Evolutionary conservation across 1,284 basidiomycete genomes (phyloP), one percentile per base, ranked within the genome.

Genomic region (Pseudozyma hubeiensis): DNA sequence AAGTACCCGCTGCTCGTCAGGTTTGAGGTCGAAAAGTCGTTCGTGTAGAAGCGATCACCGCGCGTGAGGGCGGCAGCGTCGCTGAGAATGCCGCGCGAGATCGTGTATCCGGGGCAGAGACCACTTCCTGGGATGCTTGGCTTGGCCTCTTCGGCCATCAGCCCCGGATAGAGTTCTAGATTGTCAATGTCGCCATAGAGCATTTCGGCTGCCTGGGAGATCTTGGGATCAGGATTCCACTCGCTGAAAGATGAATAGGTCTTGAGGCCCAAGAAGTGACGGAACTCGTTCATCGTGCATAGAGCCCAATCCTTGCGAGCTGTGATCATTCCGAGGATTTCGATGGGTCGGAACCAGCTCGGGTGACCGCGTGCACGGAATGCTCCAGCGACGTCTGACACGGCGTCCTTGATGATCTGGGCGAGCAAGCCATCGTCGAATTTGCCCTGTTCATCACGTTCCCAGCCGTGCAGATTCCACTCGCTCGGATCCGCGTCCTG

Each of bases 1-100:
- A 64, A 51, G 53, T 64, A 74, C 37, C 85, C 85, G 57, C 75
- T 81, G 43, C 70, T 78, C 2, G 93, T 94, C 80, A 93, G 83
- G 81, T 93, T 93, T 85, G 87, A 89, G 1, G 92, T 85, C 0
- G 91, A 93, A 82, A 89, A 91, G 81, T 94, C 93, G 37, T 90
- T 87, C 0, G 92, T 94, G 86, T 90, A 92, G 87, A 90, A 92
- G 49, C 93, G 88, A 78, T 94, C 92, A 31, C 92, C 80, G 90
- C 93, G 90, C 47, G 91, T 92, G 52, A 94, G 88, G 5, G 91
- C 90, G 58, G 92, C 91, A n/a, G 92, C 93, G 81, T 94, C 93
- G 73, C 90, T 89, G 40, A 95, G 89, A 78, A 95, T 95, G 14
- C 92, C 93, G 41, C 93, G 89, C 76, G 90, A 91, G 79, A 93